phyloP scores from a whole-genome alignment of 257 asterid species.

The Salvia miltiorrhiza region DNA sequence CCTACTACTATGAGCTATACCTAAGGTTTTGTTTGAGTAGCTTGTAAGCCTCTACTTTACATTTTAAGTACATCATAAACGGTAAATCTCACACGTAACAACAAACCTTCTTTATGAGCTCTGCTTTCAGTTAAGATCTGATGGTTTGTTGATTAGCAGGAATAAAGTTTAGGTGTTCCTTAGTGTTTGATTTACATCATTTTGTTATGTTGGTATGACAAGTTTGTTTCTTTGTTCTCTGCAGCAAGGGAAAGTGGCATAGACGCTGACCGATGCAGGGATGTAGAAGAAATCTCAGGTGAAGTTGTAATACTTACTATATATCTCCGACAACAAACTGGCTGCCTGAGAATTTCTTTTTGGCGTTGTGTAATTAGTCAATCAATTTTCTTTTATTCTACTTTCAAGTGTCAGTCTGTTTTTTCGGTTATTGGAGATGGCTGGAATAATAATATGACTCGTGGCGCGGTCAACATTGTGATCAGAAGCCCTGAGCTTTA shows the following conservation, averaged over 20 bases:
- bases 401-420: constrained; percentile 28
- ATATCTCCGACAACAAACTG: constrained; percentile 7
- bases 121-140: not conserved
- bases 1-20: not conserved
- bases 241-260: constrained; percentile 81
- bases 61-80: not conserved
- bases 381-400: constrained; percentile 30
- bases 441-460: constrained; percentile 47
- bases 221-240: not conserved
- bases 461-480: constrained; percentile 32
- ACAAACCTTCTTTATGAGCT: not conserved
- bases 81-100: not conserved
- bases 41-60: not conserved
- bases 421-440: constrained; percentile 35
- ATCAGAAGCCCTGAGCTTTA: constrained; percentile 30
- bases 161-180: not conserved
- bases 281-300: constrained; percentile 25
- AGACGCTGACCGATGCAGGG: constrained; percentile 26
- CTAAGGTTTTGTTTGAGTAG: not conserved
- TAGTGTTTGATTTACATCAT: not conserved
- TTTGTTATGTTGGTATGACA: not conserved
- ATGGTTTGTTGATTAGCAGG: not conserved
- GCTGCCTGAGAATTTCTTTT: constrained; percentile 23
- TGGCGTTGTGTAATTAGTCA: constrained; percentile 40
- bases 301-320: constrained; percentile 30